These are phyloP conservation scores for Haematococcus lacustris DNA, from an alignment of 139 green algal species.

Conservation along the genomic window DNA sequence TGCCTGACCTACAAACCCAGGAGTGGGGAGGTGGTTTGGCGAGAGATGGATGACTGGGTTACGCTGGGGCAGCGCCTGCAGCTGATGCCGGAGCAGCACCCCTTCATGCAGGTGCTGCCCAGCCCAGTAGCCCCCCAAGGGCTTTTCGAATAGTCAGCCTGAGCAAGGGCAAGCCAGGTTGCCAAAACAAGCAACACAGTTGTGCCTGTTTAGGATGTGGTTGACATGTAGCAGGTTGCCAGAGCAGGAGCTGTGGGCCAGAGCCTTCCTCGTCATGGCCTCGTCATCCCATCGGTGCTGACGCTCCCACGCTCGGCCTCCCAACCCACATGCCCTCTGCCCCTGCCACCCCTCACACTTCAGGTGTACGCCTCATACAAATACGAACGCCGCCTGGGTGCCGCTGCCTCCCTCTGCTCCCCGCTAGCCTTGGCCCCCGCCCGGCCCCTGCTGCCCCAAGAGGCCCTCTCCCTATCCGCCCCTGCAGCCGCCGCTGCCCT, in stretches of 20 bases:
- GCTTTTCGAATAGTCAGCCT: not conserved
- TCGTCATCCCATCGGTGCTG: too few relatives aligned
- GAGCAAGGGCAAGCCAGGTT: not conserved
- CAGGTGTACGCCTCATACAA: too few relatives aligned
- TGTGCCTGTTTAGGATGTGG: too few relatives aligned
- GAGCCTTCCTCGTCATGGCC: too few relatives aligned
- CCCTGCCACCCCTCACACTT: not conserved
- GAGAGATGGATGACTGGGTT: slow-evolving; percentile 5
- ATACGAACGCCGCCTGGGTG: too few relatives aligned
- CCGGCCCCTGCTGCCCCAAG: too few relatives aligned
- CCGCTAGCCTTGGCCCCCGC: too few relatives aligned
- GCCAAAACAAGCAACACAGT: too few relatives aligned
- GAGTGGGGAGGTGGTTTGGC: not conserved
- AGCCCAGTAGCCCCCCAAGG: not conserved
- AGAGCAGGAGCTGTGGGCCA: too few relatives aligned
- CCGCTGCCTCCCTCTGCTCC: not conserved
- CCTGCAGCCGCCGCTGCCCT: too few relatives aligned
- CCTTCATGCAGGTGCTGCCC: not conserved
- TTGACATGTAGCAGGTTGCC: too few relatives aligned
- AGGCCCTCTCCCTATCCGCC: too few relatives aligned
- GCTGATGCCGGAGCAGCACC: not conserved
- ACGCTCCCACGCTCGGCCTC: not conserved
- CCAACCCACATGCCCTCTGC: not conserved
- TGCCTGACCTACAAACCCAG: not conserved
- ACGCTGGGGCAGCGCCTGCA: not conserved